Base-by-base conservation (phyloP, 2,329 filamentous ascomycete genomes). In the Hymenotorrendiella dingleyae region DNA sequence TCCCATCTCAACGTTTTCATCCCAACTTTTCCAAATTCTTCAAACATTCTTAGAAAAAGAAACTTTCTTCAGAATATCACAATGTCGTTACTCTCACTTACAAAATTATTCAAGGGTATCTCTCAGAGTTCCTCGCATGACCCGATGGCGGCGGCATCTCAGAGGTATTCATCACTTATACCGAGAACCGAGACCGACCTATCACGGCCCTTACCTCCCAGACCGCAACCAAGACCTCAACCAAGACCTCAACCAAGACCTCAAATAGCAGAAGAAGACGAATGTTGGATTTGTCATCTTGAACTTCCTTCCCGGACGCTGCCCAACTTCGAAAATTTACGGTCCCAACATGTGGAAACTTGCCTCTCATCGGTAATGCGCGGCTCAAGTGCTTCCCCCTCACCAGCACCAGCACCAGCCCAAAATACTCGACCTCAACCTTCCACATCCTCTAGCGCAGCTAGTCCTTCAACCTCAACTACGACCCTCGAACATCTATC, bases 271-370 rank as follows among this genome's bases (percentile, higher is more conserved):
- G 86, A 90, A 59, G 85, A 89, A 57, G 85, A 90, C 58, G 82
- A 87, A 55, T 91, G 86, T 48, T 85, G 85, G 0, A 75, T 90
- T 33, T 91, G 86, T 54, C 84, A 86, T 56, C 65, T 70, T 27
- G 83, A 88, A 62, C 70, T 89, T 3, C 84, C 85, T 0, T 73
- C 77, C 2, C 67, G 69, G 14, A 62, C 60, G 4, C 66, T 81
- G 2, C 61, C 70, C 2, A 70, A 80, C 47, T 76, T 66, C 43
- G 76, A 82, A 54, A 51, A 61, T 3, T 64, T 74, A 10, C 71
- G 79, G 23, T 76, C 80, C 54, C 61, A 67, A 22, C 80, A 84
- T 53, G 79, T 84, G 45, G 70, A 66, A 22, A 59, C 62, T 6
- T 84, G 80, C 55, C 78, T 84, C 11, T 43, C 46, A 17, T 42